Evolutionary conservation across 352 stramenopile species (phyloP).

Genomic region (Globisporangium spinosum): DNA sequence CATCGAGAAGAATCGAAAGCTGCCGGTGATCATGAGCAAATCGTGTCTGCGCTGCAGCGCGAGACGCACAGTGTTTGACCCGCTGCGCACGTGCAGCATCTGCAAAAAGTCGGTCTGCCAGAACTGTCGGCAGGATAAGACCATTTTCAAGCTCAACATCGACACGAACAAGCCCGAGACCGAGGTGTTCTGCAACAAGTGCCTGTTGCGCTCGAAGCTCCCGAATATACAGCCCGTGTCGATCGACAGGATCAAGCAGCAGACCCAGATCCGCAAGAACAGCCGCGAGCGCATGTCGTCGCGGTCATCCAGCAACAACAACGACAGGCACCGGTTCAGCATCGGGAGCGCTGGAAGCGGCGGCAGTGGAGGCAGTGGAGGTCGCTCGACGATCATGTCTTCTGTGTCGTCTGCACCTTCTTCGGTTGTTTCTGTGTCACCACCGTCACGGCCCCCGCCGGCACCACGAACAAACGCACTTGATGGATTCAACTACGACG

Average conservation of each 20-base stretch:
- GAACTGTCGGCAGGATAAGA: conserved; percentile 30
- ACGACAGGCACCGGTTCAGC: neutral
- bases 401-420: neutral
- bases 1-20: conserved; percentile 30
- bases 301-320: neutral
- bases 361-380: neutral
- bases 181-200: conserved; percentile 42
- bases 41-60: conserved; percentile 41
- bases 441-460: conserved; percentile 2
- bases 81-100: conserved; percentile 34
- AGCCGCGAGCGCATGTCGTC: conserved; percentile 7
- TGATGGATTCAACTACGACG: conserved; percentile 41
- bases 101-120: conserved; percentile 51
- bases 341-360: neutral
- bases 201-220: conserved; percentile 28
- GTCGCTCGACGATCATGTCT: neutral
- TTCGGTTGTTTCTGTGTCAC: neutral
- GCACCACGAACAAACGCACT: neutral
- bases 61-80: conserved; percentile 28
- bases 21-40: conserved; percentile 35
- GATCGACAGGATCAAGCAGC: conserved; percentile 6
- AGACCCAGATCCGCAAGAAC: conserved; percentile 12
- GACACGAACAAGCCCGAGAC: conserved; percentile 28
- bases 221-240: conserved; percentile 22
- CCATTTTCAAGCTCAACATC: conserved; percentile 33